These are phyloP conservation scores for Prunus armeniaca DNA, from an alignment of 306 rosid genomes.

Conservation along the genomic window DNA sequence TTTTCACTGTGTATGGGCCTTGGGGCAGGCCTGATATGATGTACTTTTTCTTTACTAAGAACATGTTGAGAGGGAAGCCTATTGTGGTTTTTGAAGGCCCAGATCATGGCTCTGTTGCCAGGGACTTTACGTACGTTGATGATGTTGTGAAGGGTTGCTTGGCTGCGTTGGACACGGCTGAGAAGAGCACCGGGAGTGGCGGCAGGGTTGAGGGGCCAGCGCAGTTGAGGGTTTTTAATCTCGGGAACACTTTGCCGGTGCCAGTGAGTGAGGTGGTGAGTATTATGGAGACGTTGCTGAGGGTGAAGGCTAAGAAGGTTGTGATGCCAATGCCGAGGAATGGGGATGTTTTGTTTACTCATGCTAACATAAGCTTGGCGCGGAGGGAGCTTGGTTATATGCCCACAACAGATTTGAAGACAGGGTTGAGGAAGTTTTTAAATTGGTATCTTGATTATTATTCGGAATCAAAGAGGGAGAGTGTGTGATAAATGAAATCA, in stretches of 20 bases:
- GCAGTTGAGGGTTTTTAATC: slow-evolving; percentile 63
- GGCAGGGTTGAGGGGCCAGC: slow-evolving; percentile 69
- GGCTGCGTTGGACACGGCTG: slow-evolving; percentile 37
- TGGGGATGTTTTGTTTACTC: too few species aligned
- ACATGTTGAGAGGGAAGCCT: slow-evolving; percentile 72
- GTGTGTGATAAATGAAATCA: slow-evolving; percentile 9
- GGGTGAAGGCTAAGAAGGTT: slow-evolving; percentile 71
- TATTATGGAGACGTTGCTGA: slow-evolving; percentile 67
- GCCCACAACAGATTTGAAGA: slow-evolving; percentile 30
- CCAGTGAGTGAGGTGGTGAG: slow-evolving; percentile 70
- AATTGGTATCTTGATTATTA: slow-evolving; percentile 36
- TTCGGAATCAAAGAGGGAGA: slow-evolving; percentile 9
- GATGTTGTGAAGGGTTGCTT: slow-evolving; percentile 80
- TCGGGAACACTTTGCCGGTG: slow-evolving; percentile 85
- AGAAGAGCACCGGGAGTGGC: too few species aligned
- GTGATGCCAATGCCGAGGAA: slow-evolving; percentile 14
- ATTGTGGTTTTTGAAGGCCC: slow-evolving; percentile 71
- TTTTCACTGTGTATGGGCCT: slow-evolving; percentile 66
- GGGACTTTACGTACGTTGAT: slow-evolving; percentile 79
- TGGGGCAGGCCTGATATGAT: slow-evolving; percentile 98
- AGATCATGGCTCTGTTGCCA: slow-evolving; percentile 52
- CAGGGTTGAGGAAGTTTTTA: slow-evolving; percentile 43
- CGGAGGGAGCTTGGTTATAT: too few species aligned
- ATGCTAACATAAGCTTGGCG: too few species aligned
- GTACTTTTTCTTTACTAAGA: slow-evolving; percentile 65